phyloP scores from a whole-genome alignment of 2,329 filamentous ascomycete species.

The Aspergillus tamarii region DNA sequence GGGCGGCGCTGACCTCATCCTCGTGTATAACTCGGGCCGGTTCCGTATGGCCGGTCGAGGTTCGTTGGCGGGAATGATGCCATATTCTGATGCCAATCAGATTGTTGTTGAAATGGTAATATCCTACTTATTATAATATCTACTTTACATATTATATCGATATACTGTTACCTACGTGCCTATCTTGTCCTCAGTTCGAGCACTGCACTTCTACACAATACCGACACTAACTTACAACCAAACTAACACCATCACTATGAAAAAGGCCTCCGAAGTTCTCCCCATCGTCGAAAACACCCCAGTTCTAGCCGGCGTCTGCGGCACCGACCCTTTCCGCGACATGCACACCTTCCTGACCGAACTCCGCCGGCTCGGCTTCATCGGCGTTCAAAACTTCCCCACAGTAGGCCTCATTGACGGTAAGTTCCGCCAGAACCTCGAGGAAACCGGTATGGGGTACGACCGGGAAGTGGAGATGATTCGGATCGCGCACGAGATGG shows the following conservation, averaged over 20 bases:
- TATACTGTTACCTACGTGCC: neutral
- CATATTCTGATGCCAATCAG: slow-evolving; percentile 71
- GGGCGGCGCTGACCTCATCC: slow-evolving; percentile 70
- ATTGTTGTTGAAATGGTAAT: slow-evolving; percentile 69
- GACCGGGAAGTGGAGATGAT: slow-evolving; percentile 70
- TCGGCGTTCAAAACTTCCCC: slow-evolving; percentile 73
- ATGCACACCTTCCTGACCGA: slow-evolving; percentile 64
- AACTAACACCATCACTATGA: neutral
- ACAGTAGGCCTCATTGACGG: slow-evolving; percentile 73
- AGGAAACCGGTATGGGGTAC: slow-evolving; percentile 74
- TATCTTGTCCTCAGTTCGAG: neutral
- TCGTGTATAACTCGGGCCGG: slow-evolving; percentile 72
- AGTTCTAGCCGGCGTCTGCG: slow-evolving; percentile 72
- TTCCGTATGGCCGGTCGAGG: slow-evolving; percentile 74
- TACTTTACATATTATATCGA: neutral
- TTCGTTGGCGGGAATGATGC: slow-evolving; percentile 70
- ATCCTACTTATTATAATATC: too few species aligned
- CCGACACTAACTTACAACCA: neutral
- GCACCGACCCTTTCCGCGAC: slow-evolving; percentile 68
- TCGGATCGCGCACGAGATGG: slow-evolving; percentile 60
- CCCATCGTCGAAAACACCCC: slow-evolving; percentile 66
- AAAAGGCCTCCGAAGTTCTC: slow-evolving; percentile 65
- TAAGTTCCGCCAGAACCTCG: slow-evolving; percentile 66
- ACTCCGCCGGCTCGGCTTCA: slow-evolving; percentile 65
- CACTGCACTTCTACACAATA: neutral